Base-by-base conservation (phyloP, 805 yeast genomes). In the Hanseniaspora jakobsenii region DNA sequence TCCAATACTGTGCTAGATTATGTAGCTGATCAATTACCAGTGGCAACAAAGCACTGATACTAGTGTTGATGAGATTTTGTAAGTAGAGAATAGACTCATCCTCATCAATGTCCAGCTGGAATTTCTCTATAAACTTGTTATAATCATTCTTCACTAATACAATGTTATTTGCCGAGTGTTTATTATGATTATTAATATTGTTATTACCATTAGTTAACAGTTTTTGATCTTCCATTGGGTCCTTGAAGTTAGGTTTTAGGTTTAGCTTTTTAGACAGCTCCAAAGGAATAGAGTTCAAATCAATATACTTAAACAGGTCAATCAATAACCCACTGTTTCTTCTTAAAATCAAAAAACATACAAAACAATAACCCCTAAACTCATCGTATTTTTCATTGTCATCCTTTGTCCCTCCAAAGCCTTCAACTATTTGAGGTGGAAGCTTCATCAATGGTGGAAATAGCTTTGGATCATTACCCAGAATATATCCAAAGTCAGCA, bases 371-470 rank as follows among this genome's bases (percentile, higher is more conserved):
- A 59, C 84, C 83, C 55, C 93, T 74, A 64, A 91, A 91, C 50
- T 81, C 75, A 50, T 78, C 77, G 60, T 83, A 91, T 59, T 89
- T 87, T 34, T 80, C 81, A 40, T 89, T 85, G 50, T 73, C 71
- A 14, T 42, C 39, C 21, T 42, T 42, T 40, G 84, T 72, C 1
- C 97, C 98, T 2, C 99, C 99, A 85, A 91, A 91, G 0, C 96
- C 97, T 52, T 91, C 98, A 32, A 91, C 82, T 14, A 91, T 81
- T 61, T 91, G 98, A 32, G 91, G 91, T 0, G 98, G 98, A 30
- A 91, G 66, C 57, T 91, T 91, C 96, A 91, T 91, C 64, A 89
- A 69, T 1, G 99, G 99, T 12, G 99, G 97, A 63, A 91, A 91
- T 12, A 97, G 97, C 59, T 91, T 91, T 2, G 99, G 99, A 60